Evolutionary conservation across 495 filamentous ascomycete species (phyloP).

Genomic region (Daldinia decipiens): DNA sequence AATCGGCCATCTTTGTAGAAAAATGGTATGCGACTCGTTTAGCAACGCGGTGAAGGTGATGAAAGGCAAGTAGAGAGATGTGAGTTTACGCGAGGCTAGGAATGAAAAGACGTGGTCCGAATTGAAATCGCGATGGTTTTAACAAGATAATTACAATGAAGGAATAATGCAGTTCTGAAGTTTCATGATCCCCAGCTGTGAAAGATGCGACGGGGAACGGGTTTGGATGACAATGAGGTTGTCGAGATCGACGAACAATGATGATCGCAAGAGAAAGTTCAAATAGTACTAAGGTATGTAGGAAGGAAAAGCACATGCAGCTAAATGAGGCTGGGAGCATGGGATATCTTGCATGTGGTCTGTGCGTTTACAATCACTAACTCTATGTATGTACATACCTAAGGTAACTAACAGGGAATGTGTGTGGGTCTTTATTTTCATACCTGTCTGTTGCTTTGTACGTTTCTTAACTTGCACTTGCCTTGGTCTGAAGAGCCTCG

Average conservation of each 20-base stretch:
- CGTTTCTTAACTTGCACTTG: neutral
- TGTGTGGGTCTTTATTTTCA: neutral
- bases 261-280: slow-evolving; percentile 39
- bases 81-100: slow-evolving; percentile 30
- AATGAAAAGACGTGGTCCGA: slow-evolving; percentile 4
- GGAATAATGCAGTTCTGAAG: neutral
- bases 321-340: slow-evolving; percentile 39
- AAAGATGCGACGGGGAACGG: slow-evolving; percentile 2
- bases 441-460: neutral
- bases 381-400: no score
- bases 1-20: slow-evolving; percentile 54
- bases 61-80: neutral
- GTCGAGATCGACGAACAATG: slow-evolving; percentile 39
- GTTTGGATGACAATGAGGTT: slow-evolving; percentile 30
- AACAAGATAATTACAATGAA: slow-evolving; percentile 12
- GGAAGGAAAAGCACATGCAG: slow-evolving; percentile 40
- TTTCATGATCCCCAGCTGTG: slow-evolving; percentile 5
- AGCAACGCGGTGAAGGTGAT: slow-evolving; percentile 9
- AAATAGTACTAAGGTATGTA: neutral
- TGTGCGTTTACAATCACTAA: slow-evolving; percentile 3
- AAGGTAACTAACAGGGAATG: slow-evolving; percentile 6
- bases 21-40: slow-evolving; percentile 12
- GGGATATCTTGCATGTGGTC: slow-evolving; percentile 18
- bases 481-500: neutral
- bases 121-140: slow-evolving; percentile 14